Evolutionary conservation across 805 yeast species (phyloP).

Genomic region (Candida hungchunana): DNA sequence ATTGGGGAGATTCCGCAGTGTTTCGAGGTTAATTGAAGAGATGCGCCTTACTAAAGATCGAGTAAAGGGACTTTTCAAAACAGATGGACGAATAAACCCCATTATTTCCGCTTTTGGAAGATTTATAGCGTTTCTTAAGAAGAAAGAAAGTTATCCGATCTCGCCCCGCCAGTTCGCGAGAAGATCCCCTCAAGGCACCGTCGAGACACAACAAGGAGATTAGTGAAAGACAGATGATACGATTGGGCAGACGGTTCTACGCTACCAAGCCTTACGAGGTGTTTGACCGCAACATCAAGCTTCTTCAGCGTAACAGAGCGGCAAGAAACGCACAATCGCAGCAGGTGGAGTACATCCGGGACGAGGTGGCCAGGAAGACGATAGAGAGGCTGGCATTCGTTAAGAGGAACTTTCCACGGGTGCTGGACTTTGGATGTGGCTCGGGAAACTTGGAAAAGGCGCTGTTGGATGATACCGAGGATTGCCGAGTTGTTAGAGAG

Average conservation of each 20-base stretch:
- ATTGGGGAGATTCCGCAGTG: too few species aligned
- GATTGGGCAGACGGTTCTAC: background rate
- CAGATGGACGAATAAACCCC: too few species aligned
- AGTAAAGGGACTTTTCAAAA: too few species aligned
- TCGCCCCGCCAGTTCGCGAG: too few species aligned
- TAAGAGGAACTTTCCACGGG: slow-evolving; percentile 53
- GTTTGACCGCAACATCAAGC: slow-evolving; percentile 61
- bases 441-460: slow-evolving; percentile 56
- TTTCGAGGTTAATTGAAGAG: too few species aligned
- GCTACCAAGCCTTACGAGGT: slow-evolving; percentile 34
- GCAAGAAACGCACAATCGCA: slow-evolving; percentile 46
- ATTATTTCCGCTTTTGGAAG: too few species aligned
- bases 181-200: too few species aligned
- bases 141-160: too few species aligned
- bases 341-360: slow-evolving; percentile 66
- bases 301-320: slow-evolving; percentile 50
- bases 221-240: too few species aligned
- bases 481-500: slow-evolving; percentile 45
- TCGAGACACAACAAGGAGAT: too few species aligned
- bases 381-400: slow-evolving; percentile 74
- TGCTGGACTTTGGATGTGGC: slow-evolving; percentile 71
- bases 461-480: slow-evolving; percentile 36
- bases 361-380: slow-evolving; percentile 68
- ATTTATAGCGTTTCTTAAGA: too few species aligned
- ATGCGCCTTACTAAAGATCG: too few species aligned